A percentile compares a stretch with the other conserved stretches of the same genome.
These are phyloP conservation scores for Suillus americanus DNA, from an alignment of 768 basidiomycete genomes.

Conservation along the genomic window DNA sequence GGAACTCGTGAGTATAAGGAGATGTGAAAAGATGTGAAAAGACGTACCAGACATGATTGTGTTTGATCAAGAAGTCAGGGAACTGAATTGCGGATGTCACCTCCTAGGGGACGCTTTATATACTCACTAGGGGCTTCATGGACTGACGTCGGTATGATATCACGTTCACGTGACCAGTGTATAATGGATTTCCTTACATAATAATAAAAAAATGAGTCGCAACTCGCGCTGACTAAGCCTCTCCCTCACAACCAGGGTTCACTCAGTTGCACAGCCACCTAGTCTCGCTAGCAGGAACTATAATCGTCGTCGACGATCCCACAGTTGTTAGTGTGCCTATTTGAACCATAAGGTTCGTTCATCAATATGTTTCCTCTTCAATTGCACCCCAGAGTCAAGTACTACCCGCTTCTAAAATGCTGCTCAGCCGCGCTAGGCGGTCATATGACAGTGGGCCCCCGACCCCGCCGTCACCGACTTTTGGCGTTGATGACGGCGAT, in stretches of 20 bases:
- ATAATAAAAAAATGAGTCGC: background rate
- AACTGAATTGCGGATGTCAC: too few species aligned
- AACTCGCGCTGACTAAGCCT: background rate
- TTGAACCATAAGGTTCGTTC: background rate
- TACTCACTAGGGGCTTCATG: background rate
- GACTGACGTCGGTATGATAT: conserved; percentile 6
- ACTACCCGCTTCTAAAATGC: conserved; percentile 18
- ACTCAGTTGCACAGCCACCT: background rate
- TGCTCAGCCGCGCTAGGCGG: conserved; percentile 21
- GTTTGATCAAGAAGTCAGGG: background rate
- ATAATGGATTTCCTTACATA: background rate
- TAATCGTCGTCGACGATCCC: background rate
- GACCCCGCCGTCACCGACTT: conserved; percentile 8
- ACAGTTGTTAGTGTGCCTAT: background rate
- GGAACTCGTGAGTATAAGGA: background rate
- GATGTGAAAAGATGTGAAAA: conserved; percentile 7
- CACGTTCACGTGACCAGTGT: conserved; percentile 4
- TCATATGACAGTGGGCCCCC: conserved; percentile 23
- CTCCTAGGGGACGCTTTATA: background rate
- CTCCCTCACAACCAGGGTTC: background rate
- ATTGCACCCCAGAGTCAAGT: background rate
- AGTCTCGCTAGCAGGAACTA: background rate
- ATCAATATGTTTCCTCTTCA: background rate
- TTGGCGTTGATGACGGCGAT: conserved; percentile 11
- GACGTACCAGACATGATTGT: conserved; percentile 10